A percentile compares a stretch with the other conserved stretches of the same genome.
Conservation (phyloP, 768 basidiomycete genomes). For the Russula dissimulans region DNA sequence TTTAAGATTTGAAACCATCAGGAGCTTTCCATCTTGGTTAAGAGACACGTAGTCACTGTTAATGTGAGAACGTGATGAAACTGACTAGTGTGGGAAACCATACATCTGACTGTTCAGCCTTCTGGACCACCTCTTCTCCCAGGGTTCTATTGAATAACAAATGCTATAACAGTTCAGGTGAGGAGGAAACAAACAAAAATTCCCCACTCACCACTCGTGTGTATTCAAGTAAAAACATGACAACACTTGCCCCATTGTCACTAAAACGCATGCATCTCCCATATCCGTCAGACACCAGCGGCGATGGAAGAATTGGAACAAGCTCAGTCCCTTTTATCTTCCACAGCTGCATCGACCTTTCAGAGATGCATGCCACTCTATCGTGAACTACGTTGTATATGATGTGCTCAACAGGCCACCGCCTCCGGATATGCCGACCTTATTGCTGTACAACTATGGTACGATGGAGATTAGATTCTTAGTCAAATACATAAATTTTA, state of each 20-base stretch:
- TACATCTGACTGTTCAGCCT: constrained; percentile 1
- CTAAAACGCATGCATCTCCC: background rate
- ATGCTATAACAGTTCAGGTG: background rate
- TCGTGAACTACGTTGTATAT: background rate
- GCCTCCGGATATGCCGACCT: background rate
- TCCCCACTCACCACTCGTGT: background rate
- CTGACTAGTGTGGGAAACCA: background rate
- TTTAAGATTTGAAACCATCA: background rate
- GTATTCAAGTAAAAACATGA: background rate
- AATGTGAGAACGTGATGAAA: background rate
- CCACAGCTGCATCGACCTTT: background rate
- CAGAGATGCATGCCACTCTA: background rate
- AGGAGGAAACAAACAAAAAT: background rate
- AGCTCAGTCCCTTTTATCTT: background rate
- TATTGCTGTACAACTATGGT: background rate
- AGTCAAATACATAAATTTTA: too few relatives aligned
- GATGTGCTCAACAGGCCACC: background rate
- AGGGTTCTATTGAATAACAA: background rate
- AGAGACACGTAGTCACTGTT: background rate
- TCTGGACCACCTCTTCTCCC: constrained; percentile 1
- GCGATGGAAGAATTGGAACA: background rate
- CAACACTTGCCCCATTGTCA: background rate
- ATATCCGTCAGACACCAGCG: background rate
- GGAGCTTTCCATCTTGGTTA: background rate
- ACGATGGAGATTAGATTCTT: too few relatives aligned